Evolutionary conservation across 768 basidiomycete genomes (phyloP), one percentile per base, ranked within the genome.

Genomic region (Auriscalpium orientale): DNA sequence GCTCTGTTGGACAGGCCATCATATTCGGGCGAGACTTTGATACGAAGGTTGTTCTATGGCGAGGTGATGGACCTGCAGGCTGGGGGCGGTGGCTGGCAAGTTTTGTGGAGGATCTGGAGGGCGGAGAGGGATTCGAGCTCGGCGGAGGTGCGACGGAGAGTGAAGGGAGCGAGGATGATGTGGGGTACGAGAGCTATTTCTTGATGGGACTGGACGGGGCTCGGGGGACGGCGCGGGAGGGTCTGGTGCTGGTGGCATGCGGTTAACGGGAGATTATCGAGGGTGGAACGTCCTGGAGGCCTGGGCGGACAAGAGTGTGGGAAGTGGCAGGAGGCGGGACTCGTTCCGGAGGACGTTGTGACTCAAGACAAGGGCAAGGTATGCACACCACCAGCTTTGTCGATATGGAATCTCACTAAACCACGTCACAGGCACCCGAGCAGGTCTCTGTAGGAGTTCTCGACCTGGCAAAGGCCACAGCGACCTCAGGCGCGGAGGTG

Each of bases 11-110:
- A 7, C 97, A 99, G 68, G 95, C 98, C 48, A 97, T 99, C 56
- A 86, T 98, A 49, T 99, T 98, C 68, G 97, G 97, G n/a, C 82
- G 97, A 51, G 97, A 98, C 67, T 98, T 98, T 70, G 97, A 99
- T 71, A 89, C 92, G 11, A 99, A 99, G 68, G 91, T 97, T 38
- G 95, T 98, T 44, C 76, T 98, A 47, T 98, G 88, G 85, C 78
- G 81, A 51, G 97, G 97, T 8, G 93, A 98, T 56, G 93, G 94
- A 8, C 78, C 81, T 15, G 84, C 80, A 10, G 97, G 95, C 4
- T 99, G 97, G 95, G 97, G 91, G 37, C 84, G 85, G 65, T 99
- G 94, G 92, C 72, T 98, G 51, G 85, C 92, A 5, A 77, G 76
- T 54, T 98, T 98, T 64, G 93, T 83, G 1, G 95, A 98, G 33